Evolutionary conservation across 179 eudicot genomes (phyloP).

Genomic region (Beta macrorhiza): DNA sequence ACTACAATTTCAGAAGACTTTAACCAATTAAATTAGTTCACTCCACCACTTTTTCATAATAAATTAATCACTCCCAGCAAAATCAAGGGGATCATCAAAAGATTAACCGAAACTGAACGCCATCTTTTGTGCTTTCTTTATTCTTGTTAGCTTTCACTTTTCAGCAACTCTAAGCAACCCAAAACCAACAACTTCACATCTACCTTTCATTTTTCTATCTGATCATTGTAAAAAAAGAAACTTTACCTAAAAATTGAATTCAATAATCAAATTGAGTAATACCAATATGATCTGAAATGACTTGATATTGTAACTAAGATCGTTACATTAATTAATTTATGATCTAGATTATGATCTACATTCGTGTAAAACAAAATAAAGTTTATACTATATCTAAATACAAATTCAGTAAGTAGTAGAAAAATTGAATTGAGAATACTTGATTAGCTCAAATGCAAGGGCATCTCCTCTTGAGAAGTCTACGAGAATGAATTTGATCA

Average conservation of each 20-base stretch:
- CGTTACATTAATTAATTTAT: conserved; percentile 9
- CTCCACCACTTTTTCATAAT: too few species aligned
- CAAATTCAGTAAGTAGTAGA: background rate
- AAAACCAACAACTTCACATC: background rate
- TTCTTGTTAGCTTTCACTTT: background rate
- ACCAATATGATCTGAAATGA: conserved; percentile 5
- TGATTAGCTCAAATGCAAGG: conserved; percentile 10
- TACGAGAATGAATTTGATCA: conserved; percentile 20
- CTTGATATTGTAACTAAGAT: conserved; percentile 7
- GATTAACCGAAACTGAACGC: conserved; percentile 17
- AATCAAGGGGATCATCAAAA: background rate
- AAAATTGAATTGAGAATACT: background rate
- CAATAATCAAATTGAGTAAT: background rate
- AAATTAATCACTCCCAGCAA: too few species aligned
- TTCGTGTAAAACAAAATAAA: background rate
- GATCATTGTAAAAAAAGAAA: background rate
- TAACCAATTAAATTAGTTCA: too few species aligned
- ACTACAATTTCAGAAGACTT: too few species aligned
- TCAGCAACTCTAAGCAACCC: background rate
- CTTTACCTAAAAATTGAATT: background rate
- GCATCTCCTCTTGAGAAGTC: conserved; percentile 20
- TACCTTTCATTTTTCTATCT: background rate
- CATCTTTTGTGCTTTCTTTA: background rate
- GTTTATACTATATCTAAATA: conserved; percentile 12
- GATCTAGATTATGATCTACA: conserved; percentile 10